Evolutionary conservation across 1,284 basidiomycete genomes (phyloP).

Genomic region (Pterula multifida): DNA sequence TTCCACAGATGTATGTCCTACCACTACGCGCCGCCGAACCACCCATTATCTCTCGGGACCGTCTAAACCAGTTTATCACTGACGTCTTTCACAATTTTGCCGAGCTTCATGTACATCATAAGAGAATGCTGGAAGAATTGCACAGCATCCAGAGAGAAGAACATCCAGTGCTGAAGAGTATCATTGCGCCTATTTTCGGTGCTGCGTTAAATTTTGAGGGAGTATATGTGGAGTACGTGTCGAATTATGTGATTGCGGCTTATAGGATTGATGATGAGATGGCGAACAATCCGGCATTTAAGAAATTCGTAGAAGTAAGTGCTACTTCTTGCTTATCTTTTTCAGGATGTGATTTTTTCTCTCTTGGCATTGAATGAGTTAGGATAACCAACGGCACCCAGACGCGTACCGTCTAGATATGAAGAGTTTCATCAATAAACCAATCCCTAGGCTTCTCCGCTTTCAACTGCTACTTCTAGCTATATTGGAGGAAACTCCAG

Average conservation of each 20-base stretch:
- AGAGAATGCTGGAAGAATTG: constrained; percentile 65
- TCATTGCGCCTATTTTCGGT: constrained; percentile 81
- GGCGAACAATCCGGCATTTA: constrained; percentile 69
- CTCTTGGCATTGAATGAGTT: no score
- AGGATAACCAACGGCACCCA: constrained; percentile 63
- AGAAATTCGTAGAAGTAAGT: constrained; percentile 12
- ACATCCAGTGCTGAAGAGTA: constrained; percentile 71
- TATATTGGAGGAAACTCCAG: constrained; percentile 63
- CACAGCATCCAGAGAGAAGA: constrained; percentile 85
- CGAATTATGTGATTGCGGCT: constrained; percentile 89
- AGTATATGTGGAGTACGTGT: constrained; percentile 87
- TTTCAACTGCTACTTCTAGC: constrained; percentile 80
- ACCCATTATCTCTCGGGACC: constrained; percentile 63
- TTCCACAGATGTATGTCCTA: constrained; percentile 57
- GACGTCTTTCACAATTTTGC: constrained; percentile 92
- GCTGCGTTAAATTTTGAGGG: constrained; percentile 89
- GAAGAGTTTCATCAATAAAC: constrained; percentile 81
- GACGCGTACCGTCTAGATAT: constrained; percentile 74
- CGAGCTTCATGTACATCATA: constrained; percentile 68
- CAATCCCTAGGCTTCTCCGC: constrained; percentile 79
- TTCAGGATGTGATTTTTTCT: constrained; percentile 50
- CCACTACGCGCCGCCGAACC: constrained; percentile 66
- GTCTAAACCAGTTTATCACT: constrained; percentile 69
- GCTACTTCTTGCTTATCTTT: background rate
- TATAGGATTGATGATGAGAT: constrained; percentile 87